Evolutionary conservation across 352 stramenopile species (phyloP).

Genomic region (Discostella stelligera): DNA sequence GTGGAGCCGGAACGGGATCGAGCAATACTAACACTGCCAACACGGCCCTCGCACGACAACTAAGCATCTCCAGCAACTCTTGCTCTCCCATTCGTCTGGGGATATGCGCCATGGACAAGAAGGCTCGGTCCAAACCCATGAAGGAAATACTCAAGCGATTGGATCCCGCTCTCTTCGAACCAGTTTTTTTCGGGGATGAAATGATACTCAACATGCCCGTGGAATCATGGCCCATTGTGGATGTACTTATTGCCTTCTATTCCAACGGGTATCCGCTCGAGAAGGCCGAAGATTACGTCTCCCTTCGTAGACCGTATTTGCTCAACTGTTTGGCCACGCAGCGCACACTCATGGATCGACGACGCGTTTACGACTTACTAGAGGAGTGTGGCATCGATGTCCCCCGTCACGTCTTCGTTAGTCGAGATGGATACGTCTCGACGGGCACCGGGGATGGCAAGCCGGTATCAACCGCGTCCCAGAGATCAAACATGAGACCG

Average conservation of each 20-base stretch:
- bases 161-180: constrained; percentile 92
- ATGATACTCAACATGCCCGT: constrained; percentile 93
- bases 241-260: constrained; percentile 99
- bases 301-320: constrained; percentile 92
- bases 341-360: constrained; percentile 92
- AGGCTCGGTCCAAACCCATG: constrained; percentile 96
- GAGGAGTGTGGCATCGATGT: constrained; percentile 92
- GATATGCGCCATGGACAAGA: constrained; percentile 99
- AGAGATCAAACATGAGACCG: not conserved
- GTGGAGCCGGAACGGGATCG: not conserved
- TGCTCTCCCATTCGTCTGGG: constrained; percentile 82
- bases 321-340: constrained; percentile 98
- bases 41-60: constrained; percentile 18
- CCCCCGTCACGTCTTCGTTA: constrained; percentile 93
- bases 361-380: constrained; percentile 95
- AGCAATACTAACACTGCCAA: constrained; percentile 6
- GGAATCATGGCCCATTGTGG: constrained; percentile 92
- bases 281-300: constrained; percentile 96
- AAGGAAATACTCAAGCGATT: constrained; percentile 92
- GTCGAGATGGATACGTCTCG: constrained; percentile 87
- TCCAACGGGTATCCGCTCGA: constrained; percentile 96
- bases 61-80: constrained; percentile 10
- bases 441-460: constrained; percentile 46
- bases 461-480: not conserved
- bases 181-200: constrained; percentile 97